These are phyloP conservation scores for Hemisphaericaspora nanyangensis DNA, from an alignment of 805 yeast species.

Conservation along the genomic window DNA sequence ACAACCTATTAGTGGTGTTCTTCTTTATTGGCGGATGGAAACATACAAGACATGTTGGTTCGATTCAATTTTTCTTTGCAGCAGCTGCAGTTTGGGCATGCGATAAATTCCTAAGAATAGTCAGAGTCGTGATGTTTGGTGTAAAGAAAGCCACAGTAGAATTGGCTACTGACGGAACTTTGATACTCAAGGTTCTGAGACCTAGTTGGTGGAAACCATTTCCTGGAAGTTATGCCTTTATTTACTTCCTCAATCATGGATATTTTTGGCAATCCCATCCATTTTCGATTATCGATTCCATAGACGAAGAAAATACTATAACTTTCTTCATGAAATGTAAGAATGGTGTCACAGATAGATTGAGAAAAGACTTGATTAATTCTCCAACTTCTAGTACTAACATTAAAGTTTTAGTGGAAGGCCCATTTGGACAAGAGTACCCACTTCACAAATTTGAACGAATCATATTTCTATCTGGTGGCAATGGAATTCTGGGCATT, in stretches of 20 bases:
- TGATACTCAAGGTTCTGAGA: slow-evolving; percentile 42
- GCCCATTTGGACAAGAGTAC: slow-evolving; percentile 34
- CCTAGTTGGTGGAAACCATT: slow-evolving; percentile 45
- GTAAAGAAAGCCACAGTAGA: slow-evolving; percentile 30
- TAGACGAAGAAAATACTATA: slow-evolving; percentile 27
- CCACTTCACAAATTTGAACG: slow-evolving; percentile 30
- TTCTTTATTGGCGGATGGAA: slow-evolving; percentile 55
- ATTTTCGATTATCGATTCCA: slow-evolving; percentile 31
- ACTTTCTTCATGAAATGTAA: slow-evolving; percentile 49
- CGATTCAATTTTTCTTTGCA: slow-evolving; percentile 21
- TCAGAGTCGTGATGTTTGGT: slow-evolving; percentile 30
- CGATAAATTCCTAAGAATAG: slow-evolving; percentile 31
- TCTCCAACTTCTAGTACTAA: slow-evolving; percentile 23
- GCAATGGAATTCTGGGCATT: slow-evolving; percentile 41
- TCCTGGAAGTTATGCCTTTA: slow-evolving; percentile 38
- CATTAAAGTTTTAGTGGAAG: slow-evolving; percentile 33
- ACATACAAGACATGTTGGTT: slow-evolving; percentile 39
- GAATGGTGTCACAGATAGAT: slow-evolving; percentile 47
- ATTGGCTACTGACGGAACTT: slow-evolving; percentile 34
- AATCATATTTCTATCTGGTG: slow-evolving; percentile 31
- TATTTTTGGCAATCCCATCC: slow-evolving; percentile 47
- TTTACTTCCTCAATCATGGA: slow-evolving; percentile 35
- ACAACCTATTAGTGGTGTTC: slow-evolving; percentile 29
- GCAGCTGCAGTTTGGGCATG: slow-evolving; percentile 35
- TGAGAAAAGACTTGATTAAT: slow-evolving; percentile 21